Evolutionary conservation across 441 rosid species (phyloP), one percentile per base, ranked within the genome.

Genomic region (Pelargonium cotyledonis): DNA sequence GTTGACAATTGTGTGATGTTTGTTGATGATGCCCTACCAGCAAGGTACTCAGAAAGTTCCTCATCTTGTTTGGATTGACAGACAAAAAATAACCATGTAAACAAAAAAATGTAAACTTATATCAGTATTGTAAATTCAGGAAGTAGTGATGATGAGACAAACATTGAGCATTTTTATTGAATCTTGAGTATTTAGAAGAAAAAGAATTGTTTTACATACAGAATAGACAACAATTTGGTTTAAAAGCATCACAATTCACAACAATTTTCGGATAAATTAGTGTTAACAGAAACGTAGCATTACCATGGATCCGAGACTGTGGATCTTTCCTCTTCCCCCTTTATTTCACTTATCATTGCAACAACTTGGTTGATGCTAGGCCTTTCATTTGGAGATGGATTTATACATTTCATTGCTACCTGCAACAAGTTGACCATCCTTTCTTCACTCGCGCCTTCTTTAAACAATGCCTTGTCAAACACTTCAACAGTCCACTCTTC

Each of bases 241-340:
- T 6, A 6, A 53, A 53, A 53, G 23, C 60, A 53, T 19, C n/a
- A 53, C 60, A 53, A 5, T 21, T 21, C 23, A 21, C 23, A 21
- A 21, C 7, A 15, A n/a, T 53, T 53, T 53, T 7, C 49, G 6
- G 49, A 53, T 15, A 1, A 16, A 53, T 14, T 53, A 15, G 60
- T 2, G 31, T 26, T 1, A 26, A 26, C 8, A 53, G 6, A n/a
- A n/a, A 1, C 2, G 7, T 23, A 35, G 6, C 14, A 5, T 46
- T n/a, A 41, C 80, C 72, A 79, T 12, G 72, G 67, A 46, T 79
- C 83, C 5, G 78, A 75, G 78, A 57, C 53, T 12, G 64, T 57
- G 8, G 85, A 84, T 74, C 84, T 82, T 40, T 83, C 88, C 46
- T 83, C 85, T 65, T 88, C 92, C 65, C 77, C 85, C 67, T 80